Conservation (phyloP, 345 rosid species). For the Heritiera fomes region DNA sequence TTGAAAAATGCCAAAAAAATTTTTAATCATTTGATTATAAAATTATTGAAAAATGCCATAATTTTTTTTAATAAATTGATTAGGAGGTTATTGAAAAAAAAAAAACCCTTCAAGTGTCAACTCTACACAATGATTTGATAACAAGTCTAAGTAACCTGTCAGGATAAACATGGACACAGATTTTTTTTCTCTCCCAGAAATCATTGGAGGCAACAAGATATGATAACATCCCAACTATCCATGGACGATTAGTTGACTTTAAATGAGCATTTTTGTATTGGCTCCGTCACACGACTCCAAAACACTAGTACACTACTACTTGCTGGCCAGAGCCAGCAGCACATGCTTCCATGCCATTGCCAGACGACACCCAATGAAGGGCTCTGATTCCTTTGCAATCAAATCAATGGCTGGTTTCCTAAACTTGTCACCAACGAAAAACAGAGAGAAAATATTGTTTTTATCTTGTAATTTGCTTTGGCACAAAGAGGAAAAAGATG, state of each 20-base stretch:
- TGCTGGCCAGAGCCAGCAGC: constrained; percentile 36
- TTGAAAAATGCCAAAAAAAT: too few relatives aligned
- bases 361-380: constrained; percentile 31
- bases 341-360: constrained; percentile 84
- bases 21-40: too few relatives aligned
- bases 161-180: not conserved
- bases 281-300: constrained; percentile 48
- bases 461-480: not conserved
- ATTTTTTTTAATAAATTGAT: too few relatives aligned
- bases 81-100: too few relatives aligned
- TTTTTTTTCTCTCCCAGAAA: not conserved
- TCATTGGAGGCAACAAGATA: not conserved
- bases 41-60: too few relatives aligned
- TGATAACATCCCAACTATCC: too few relatives aligned
- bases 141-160: not conserved
- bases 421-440: not conserved
- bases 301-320: constrained; percentile 34
- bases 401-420: constrained; percentile 15
- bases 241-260: constrained; percentile 41
- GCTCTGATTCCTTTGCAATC: constrained; percentile 32
- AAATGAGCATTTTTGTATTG: constrained; percentile 15
- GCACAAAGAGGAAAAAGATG: not conserved
- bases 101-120: not conserved
- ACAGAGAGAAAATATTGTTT: not conserved
- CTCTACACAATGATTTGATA: not conserved